These are phyloP conservation scores for Talaromyces proteolyticus DNA, from an alignment of 495 filamentous ascomycete species.

Conservation along the genomic window DNA sequence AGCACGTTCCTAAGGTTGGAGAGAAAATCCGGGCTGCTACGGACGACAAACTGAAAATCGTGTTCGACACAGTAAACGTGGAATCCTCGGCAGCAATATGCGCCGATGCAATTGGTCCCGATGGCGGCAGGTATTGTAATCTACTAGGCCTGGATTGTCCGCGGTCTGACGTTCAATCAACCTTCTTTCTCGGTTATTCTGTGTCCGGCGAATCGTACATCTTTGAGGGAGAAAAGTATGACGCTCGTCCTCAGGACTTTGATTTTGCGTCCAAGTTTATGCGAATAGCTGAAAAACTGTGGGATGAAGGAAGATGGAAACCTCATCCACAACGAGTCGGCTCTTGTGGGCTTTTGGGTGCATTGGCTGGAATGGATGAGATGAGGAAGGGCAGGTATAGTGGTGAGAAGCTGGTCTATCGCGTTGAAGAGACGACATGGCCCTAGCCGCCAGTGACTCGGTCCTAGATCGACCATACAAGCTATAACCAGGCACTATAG, in stretches of 20 bases:
- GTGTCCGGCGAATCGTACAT: constrained; percentile 18
- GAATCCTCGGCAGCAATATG: constrained; percentile 7
- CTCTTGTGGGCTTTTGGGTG: constrained; percentile 28
- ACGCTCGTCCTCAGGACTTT: constrained; percentile 18
- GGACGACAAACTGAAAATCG: constrained; percentile 15
- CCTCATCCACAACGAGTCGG: constrained; percentile 39
- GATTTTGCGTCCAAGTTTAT: constrained; percentile 28
- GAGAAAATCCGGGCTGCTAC: constrained; percentile 22
- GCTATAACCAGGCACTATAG: not conserved
- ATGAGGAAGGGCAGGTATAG: constrained; percentile 21
- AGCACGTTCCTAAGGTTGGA: constrained; percentile 12
- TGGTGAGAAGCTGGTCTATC: constrained; percentile 21
- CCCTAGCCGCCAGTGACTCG: not conserved
- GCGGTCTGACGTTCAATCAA: constrained; percentile 14
- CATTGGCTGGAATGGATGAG: constrained; percentile 16
- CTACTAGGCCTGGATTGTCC: constrained; percentile 13
- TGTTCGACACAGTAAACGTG: constrained; percentile 7
- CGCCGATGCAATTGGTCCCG: constrained; percentile 21
- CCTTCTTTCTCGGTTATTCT: constrained; percentile 22
- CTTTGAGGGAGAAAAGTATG: constrained; percentile 10
- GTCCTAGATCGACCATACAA: not conserved
- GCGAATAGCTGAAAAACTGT: constrained; percentile 34
- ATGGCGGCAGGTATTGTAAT: constrained; percentile 31
- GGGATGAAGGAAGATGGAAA: constrained; percentile 36
- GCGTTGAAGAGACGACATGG: constrained; percentile 6